A percentile compares a stretch with the other conserved stretches of the same genome.
Conservation (phyloP, 2,329 filamentous ascomycete genomes). For the Endoconidiophora laricicola region DNA sequence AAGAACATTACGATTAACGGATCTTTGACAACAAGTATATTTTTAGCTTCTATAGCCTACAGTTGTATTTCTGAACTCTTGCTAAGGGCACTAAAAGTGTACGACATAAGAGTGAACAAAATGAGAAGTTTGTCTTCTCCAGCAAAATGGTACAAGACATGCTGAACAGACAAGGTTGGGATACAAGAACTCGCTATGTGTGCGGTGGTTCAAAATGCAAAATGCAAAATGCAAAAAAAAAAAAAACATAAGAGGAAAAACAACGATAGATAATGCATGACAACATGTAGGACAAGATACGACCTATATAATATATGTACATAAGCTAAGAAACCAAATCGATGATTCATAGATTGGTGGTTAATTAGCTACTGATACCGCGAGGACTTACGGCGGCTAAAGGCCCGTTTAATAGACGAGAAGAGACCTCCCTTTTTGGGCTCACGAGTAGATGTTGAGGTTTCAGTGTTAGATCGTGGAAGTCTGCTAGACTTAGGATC, state of each 20-base stretch:
- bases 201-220: background rate
- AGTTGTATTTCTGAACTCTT: no score
- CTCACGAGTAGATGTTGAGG: background rate
- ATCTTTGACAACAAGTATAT: no score
- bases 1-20: no score
- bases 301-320: background rate
- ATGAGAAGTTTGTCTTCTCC: no score
- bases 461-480: no score
- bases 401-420: constrained; percentile 11
- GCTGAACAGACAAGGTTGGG: no score
- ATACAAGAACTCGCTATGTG: no score
- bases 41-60: no score
- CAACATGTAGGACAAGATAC: background rate
- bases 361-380: background rate
- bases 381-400: constrained; percentile 9
- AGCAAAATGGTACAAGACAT: no score
- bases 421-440: constrained; percentile 12
- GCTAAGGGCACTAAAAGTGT: no score
- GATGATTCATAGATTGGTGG: background rate
- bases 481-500: no score
- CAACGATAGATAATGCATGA: background rate
- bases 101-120: no score
- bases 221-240: background rate
- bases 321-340: background rate
- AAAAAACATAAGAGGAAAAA: background rate